Evolutionary conservation across 208 protist genomes (phyloP), one percentile per base, ranked within the genome.

Genomic region (Trypanosoma theileri): DNA sequence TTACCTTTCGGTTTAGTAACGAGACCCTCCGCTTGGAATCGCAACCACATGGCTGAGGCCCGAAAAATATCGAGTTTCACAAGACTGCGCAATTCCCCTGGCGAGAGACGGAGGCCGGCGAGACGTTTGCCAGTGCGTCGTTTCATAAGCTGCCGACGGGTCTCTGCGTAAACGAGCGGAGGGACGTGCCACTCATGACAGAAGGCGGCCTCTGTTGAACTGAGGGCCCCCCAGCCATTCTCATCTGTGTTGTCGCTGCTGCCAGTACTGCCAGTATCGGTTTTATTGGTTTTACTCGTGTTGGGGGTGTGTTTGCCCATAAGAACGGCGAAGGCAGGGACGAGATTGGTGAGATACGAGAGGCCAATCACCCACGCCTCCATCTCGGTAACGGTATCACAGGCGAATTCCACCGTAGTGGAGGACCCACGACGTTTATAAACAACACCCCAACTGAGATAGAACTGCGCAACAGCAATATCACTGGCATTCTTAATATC

Each of bases 341-440:
- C 54, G n/a, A 85, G 42, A 1, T 73, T 64, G 10, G 75, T 58
- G 54, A 88, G 61, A 12, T 79, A 55, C 16, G 72, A 67, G 46
- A 94, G 63, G 4, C 81, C 91, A 16, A 96, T 66, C 55, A 94
- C 76, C 87, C 86, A 94, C 40, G 80, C 79, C 75, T 96, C 91
- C 57, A 91, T 56, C 52, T 94, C 88, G 11, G 26, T 41, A 40
- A 66, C 35, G 24, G 71, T 75, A 12, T 80, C 72, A 52, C 83
- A 89, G 19, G 82, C 68, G 40, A 93, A 53, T 66, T 94, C 83
- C 1, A 93, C 48, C 24, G 41, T 64, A 61, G 48, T 52, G 41
- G 16, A 44, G 17, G 50, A 55, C 22, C 45, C 55, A 22, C 41
- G 11, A 11, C 31, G 26, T 7, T 35, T 4, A 50, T 59, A 50